Conservation (phyloP, 805 yeast genomes). For the Maudiozyma pseudohumilis region DNA sequence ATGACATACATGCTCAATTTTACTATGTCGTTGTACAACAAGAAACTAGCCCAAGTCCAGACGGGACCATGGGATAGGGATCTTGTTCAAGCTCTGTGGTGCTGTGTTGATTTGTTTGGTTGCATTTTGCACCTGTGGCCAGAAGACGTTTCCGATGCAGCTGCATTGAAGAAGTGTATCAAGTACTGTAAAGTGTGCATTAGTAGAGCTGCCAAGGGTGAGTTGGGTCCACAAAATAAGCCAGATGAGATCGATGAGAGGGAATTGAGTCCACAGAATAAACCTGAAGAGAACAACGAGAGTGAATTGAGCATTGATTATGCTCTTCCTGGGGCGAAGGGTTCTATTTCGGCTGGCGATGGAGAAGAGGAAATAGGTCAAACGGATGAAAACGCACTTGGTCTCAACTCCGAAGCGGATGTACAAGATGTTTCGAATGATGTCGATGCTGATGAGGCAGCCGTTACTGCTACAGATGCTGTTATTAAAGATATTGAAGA, state of each 20-base stretch:
- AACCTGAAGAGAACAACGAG: slow-evolving; percentile 1
- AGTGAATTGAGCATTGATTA: neutral
- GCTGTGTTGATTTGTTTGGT: slow-evolving; percentile 22
- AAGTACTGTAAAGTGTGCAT: slow-evolving; percentile 25
- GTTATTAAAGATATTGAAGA: neutral
- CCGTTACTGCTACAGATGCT: too few species aligned
- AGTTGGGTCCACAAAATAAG: slow-evolving; percentile 8
- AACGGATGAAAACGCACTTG: too few species aligned
- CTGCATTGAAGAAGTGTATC: slow-evolving; percentile 13
- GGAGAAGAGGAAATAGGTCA: neutral
- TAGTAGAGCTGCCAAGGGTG: slow-evolving; percentile 20
- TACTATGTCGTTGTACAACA: slow-evolving; percentile 47
- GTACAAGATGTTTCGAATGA: neutral
- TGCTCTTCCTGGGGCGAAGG: too few species aligned
- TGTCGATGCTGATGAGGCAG: neutral
- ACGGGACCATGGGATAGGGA: slow-evolving; percentile 34
- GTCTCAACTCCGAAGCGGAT: neutral
- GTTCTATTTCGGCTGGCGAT: too few species aligned
- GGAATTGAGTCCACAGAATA: neutral
- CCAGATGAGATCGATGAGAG: slow-evolving; percentile 2
- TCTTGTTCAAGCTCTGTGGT: slow-evolving; percentile 25
- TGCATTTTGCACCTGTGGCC: slow-evolving; percentile 19
- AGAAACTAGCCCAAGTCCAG: slow-evolving; percentile 37
- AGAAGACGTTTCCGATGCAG: slow-evolving; percentile 3
- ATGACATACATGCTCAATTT: slow-evolving; percentile 47